Evolutionary conservation across 176 grass and related monocot species (phyloP).

Genomic region (Saccharum spontaneum): DNA sequence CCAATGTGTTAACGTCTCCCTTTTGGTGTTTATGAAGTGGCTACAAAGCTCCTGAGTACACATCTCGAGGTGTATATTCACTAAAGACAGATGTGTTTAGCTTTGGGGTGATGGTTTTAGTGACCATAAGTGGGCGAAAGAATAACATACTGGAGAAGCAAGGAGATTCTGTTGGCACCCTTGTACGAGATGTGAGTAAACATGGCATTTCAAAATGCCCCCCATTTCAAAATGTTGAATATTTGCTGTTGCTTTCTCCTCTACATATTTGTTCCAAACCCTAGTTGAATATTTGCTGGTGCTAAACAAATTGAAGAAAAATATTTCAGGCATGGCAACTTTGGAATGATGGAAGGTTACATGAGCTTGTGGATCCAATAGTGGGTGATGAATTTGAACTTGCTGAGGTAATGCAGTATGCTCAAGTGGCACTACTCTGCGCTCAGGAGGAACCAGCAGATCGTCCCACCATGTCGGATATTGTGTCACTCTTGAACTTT

Average conservation of each 20-base stretch:
- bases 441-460: slow-evolving; percentile 51
- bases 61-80: slow-evolving; percentile 37
- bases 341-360: slow-evolving; percentile 36
- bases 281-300: too few relatives aligned
- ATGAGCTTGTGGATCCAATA: slow-evolving; percentile 43
- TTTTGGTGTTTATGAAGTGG: slow-evolving; percentile 28
- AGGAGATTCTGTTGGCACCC: slow-evolving; percentile 43
- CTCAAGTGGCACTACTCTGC: slow-evolving; percentile 48
- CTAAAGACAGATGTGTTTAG: slow-evolving; percentile 63
- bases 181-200: slow-evolving; percentile 49
- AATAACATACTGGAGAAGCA: slow-evolving; percentile 24
- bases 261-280: too few relatives aligned
- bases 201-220: background rate
- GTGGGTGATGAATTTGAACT: slow-evolving; percentile 1
- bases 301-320: background rate
- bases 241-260: background rate
- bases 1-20: background rate
- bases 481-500: slow-evolving; percentile 38
- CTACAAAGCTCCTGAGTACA: slow-evolving; percentile 56
- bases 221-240: background rate
- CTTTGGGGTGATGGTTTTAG: slow-evolving; percentile 46
- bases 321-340: slow-evolving; percentile 49
- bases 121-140: slow-evolving; percentile 41
- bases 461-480: slow-evolving; percentile 41
- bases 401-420: slow-evolving; percentile 5